Conservation (phyloP, 192 early-diverging fungal species). For the Neocallimastix lanati region DNA sequence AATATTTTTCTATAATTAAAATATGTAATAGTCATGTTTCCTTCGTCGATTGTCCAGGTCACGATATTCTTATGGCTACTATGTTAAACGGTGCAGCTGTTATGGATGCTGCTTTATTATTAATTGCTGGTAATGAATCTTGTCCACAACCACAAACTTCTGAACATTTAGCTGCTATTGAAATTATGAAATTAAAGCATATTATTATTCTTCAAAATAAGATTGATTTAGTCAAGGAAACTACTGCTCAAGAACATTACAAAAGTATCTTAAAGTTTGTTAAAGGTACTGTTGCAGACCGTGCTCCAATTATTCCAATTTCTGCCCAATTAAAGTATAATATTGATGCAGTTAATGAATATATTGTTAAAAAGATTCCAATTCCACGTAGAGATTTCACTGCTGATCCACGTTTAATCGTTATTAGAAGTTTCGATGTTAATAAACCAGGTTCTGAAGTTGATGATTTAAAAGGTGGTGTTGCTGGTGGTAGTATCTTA, state of each 20-base stretch:
- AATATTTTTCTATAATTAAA: no score
- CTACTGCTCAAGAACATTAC: slow-evolving; percentile 74
- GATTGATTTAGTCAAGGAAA: slow-evolving; percentile 89
- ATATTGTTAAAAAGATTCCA: slow-evolving; percentile 90
- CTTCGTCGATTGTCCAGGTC: slow-evolving; percentile 97
- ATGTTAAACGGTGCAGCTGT: slow-evolving; percentile 98
- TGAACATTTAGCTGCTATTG: slow-evolving; percentile 96
- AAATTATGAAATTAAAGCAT: slow-evolving; percentile 95
- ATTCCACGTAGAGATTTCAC: slow-evolving; percentile 83
- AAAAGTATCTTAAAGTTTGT: slow-evolving; percentile 80
- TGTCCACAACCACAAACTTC: slow-evolving; percentile 98
- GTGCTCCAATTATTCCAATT: slow-evolving; percentile 90
- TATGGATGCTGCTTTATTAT: slow-evolving; percentile 93
- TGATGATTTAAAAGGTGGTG: slow-evolving; percentile 81
- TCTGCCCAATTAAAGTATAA: slow-evolving; percentile 98
- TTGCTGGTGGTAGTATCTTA: slow-evolving; percentile 92
- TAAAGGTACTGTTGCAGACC: slow-evolving; percentile 83
- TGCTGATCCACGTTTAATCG: slow-evolving; percentile 77
- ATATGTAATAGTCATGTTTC: slow-evolving; percentile 58
- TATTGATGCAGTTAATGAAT: slow-evolving; percentile 96
- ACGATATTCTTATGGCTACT: slow-evolving; percentile 99
- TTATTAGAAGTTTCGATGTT: slow-evolving; percentile 96
- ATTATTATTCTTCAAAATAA: slow-evolving; percentile 98
- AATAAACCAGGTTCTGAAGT: slow-evolving; percentile 96
- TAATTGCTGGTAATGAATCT: slow-evolving; percentile 94